Percentiles rank a stretch among this genome's conserved stretches.
Conservation (phyloP, 1,139 yeast genomes). For the Pichia sp. region DNA sequence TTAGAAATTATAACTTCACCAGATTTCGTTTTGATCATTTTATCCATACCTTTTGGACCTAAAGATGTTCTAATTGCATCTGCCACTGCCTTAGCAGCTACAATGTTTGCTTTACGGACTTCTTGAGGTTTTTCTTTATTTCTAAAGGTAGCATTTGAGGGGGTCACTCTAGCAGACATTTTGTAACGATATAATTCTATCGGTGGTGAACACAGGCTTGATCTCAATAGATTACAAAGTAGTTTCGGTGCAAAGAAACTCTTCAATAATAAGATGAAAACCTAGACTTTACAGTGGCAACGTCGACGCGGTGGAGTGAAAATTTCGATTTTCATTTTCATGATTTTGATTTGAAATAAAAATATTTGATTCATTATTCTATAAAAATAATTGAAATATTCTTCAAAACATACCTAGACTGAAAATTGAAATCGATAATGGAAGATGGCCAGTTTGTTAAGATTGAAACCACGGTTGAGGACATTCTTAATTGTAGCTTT, state of each 20-base stretch:
- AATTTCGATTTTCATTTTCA: background rate
- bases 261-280: background rate
- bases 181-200: background rate
- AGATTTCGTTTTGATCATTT: slow-evolving; percentile 89
- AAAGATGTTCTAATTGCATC: slow-evolving; percentile 96
- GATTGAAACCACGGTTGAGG: slow-evolving; percentile 39
- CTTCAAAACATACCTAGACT: too few species aligned
- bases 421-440: too few species aligned
- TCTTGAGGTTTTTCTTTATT: slow-evolving; percentile 97
- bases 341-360: too few species aligned
- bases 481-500: slow-evolving; percentile 61
- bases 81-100: slow-evolving; percentile 96
- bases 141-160: slow-evolving; percentile 84
- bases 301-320: background rate
- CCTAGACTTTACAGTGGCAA: background rate
- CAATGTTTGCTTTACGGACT: slow-evolving; percentile 85
- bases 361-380: too few species aligned
- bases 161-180: slow-evolving; percentile 32
- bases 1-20: slow-evolving; percentile 94
- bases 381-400: too few species aligned
- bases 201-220: background rate
- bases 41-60: slow-evolving; percentile 99
- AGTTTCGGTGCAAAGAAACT: background rate
- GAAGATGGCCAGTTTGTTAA: slow-evolving; percentile 24
- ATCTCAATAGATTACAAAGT: background rate